These are phyloP conservation scores for Actinomortierella ambigua DNA, from an alignment of 371 early-diverging fungal species.

Conservation along the genomic window DNA sequence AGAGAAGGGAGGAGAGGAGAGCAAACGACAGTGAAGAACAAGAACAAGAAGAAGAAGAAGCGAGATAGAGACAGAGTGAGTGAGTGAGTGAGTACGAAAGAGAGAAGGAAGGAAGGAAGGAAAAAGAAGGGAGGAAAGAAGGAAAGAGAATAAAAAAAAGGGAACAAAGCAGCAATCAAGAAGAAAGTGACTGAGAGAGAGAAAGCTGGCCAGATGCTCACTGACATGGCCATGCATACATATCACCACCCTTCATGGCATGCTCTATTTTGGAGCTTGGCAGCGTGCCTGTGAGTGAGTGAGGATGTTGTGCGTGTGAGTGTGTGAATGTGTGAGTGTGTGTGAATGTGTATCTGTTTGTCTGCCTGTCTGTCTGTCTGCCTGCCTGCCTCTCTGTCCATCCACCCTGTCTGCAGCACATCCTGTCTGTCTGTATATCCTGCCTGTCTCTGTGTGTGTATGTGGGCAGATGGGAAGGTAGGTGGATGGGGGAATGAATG, in stretches of 20 bases:
- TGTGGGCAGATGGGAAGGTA: too few species aligned
- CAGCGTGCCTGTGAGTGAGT: too few species aligned
- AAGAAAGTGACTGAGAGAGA: not conserved
- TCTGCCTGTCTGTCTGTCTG: too few species aligned
- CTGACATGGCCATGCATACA: not conserved
- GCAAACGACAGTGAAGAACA: not conserved
- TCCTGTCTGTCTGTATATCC: too few species aligned
- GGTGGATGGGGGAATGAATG: too few species aligned
- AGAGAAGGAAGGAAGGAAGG: not conserved
- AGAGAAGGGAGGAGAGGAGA: slow-evolving; percentile 3
- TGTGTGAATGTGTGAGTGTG: too few species aligned
- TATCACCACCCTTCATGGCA: not conserved
- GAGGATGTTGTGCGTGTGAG: too few species aligned
- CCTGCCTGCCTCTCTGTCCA: too few species aligned
- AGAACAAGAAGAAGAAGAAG: slow-evolving; percentile 4
- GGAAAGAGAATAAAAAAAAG: not conserved
- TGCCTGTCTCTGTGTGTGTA: too few species aligned
- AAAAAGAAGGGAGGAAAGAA: slow-evolving; percentile 12
- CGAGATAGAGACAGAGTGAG: not conserved
- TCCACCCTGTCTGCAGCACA: too few species aligned
- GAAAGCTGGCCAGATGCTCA: not conserved
- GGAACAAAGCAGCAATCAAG: not conserved
- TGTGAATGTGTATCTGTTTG: too few species aligned
- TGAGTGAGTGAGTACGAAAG: slow-evolving; percentile 4
- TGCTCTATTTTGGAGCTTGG: too few species aligned